These are phyloP conservation scores for Clonostachys rhizophaga DNA, from an alignment of 2,329 filamentous ascomycete species.

Conservation along the genomic window DNA sequence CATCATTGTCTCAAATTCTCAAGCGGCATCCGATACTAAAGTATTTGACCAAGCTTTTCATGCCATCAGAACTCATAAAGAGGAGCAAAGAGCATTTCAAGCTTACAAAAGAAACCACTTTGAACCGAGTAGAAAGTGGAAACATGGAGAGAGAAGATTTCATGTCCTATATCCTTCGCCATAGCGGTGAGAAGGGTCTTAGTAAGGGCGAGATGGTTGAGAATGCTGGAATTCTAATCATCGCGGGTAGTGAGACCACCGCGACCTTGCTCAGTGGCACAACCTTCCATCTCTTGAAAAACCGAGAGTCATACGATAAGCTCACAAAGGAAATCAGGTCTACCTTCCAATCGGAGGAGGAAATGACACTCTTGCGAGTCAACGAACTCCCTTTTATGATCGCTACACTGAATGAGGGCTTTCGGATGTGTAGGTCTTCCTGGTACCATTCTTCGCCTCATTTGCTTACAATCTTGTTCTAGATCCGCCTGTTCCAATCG, in stretches of 20 bases:
- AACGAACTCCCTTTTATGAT: conserved; percentile 26
- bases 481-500: conserved; percentile 6
- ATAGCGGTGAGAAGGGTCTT: no score
- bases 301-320: background rate
- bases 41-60: no score
- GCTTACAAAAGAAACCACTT: no score
- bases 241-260: conserved; percentile 38
- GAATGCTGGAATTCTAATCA: background rate
- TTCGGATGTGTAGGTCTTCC: conserved; percentile 25
- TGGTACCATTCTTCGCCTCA: no score
- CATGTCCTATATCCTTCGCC: no score
- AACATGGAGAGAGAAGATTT: no score
- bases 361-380: conserved; percentile 20
- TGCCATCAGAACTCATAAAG: no score
- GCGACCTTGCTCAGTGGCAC: conserved; percentile 33
- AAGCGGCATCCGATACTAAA: no score
- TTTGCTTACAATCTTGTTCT: background rate
- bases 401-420: conserved; percentile 24
- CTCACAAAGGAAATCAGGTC: background rate
- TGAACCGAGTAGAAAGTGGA: no score
- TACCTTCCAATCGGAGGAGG: conserved; percentile 11
- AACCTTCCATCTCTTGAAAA: conserved; percentile 29
- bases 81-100: no score
- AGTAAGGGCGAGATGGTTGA: no score
- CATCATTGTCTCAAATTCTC: background rate